phyloP scores from a whole-genome alignment of 108 stramenopile species.

The Nannochloropsis granulata region DNA sequence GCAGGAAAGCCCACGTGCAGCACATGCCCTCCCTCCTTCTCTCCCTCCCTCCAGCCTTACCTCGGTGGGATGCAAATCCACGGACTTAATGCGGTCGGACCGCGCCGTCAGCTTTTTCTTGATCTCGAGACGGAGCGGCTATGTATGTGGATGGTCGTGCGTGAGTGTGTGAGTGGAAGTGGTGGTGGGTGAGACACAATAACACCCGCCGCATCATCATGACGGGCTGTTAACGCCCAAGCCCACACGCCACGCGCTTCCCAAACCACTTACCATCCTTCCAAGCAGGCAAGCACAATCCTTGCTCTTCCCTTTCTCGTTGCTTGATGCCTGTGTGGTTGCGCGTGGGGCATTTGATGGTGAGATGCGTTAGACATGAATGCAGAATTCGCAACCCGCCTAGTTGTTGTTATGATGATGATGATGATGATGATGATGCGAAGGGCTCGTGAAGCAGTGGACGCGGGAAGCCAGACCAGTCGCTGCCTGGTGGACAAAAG shows the following conservation, averaged over 20 bases:
- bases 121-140: constrained; percentile 31
- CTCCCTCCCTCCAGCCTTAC: not conserved
- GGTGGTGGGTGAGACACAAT: no score
- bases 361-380: no score
- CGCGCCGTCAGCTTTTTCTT: constrained; percentile 24
- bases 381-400: no score
- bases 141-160: not conserved
- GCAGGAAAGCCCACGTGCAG: not conserved
- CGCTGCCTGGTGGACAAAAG: no score
- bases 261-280: not conserved
- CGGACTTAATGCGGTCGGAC: constrained; percentile 92
- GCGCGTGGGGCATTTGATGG: no score
- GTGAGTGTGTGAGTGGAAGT: not conserved
- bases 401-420: no score
- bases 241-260: no score
- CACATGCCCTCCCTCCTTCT: not conserved
- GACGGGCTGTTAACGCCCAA: no score
- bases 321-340: not conserved
- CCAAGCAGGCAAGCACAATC: not conserved
- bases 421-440: no score
- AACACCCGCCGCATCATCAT: no score
- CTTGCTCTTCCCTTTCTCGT: not conserved
- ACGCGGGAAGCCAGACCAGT: no score
- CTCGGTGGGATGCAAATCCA: constrained; percentile 89
- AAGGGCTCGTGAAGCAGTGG: no score